Evolutionary conservation across 495 filamentous ascomycete genomes (phyloP), one percentile per base, ranked within the genome.

Genomic region (Pseudoneurospora amorphoporcata): DNA sequence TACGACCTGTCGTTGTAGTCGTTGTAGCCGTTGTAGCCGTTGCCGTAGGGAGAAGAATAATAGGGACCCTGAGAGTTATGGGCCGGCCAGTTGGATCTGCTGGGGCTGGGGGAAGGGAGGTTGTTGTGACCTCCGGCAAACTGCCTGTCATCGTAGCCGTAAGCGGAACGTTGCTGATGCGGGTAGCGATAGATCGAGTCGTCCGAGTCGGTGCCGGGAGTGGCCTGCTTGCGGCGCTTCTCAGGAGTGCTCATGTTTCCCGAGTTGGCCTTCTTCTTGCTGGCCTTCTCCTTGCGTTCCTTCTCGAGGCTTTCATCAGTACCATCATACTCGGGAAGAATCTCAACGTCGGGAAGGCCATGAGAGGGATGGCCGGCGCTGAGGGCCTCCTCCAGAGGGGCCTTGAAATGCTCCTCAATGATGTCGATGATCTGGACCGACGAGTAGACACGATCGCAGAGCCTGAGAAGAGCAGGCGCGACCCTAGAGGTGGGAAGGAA

Each of bases 271-370:
- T 58, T 47, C 17, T 38, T 38, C 14, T 53, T 68, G 12, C 75
- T 73, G 23, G 70, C 19, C 12, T 68, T 68, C n/a, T 79, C 79
- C 39, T 47, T 74, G 8, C 73, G 45, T 70, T 89, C 88, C 35
- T 83, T 83, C 53, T 65, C 53, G 32, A 65, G 53, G 6, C 10
- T 35, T 17, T 65, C 53, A 17, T 65, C 53, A 17, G 53, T 65
- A 2, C 53, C 53, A 65, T 65, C 29, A 37, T 65, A 65, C 53
- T 65, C 53, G 6, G 91, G 90, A 23, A 93, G 79, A 39, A 93
- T 86, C 77, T 92, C 90, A 41, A 93, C 84, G 74, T 91, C 90
- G 0, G 91, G 91, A 47, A 92, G 88, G 12, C 76, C 72, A 65
- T 65, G 53, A 16, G 53, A 65, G 23, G 53, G 53, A 29, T 17